Conservation (phyloP, 83 land plant genomes). For the Isoetes engelmannii region DNA sequence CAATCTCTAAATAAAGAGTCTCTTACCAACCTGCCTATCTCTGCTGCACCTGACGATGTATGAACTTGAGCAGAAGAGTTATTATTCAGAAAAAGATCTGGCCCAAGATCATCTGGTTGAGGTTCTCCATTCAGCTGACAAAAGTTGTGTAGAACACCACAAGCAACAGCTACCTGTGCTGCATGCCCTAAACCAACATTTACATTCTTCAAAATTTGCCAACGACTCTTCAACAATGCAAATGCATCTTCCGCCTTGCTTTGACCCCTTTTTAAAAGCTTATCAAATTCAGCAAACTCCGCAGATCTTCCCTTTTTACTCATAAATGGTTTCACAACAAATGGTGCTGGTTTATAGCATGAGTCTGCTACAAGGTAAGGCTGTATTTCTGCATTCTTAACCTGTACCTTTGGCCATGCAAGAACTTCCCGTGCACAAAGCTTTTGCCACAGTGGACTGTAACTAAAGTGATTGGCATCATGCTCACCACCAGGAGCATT, state of each 20-base stretch:
- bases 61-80: not conserved
- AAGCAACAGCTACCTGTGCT: not conserved
- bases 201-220: not conserved
- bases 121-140: not conserved
- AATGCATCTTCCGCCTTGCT: not conserved
- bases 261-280: not conserved
- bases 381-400: slow-evolving; percentile 10
- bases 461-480: slow-evolving; percentile 1
- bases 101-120: not conserved
- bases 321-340: not conserved
- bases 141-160: not conserved
- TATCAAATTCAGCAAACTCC: not conserved
- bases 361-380: slow-evolving; percentile 19
- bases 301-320: not conserved
- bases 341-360: slow-evolving; percentile 15
- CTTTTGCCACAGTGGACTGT: slow-evolving; percentile 2
- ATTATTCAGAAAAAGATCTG: not conserved
- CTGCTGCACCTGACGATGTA: not conserved
- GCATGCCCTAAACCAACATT: not conserved
- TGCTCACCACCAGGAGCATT: not conserved
- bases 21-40: not conserved
- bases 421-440: slow-evolving; percentile 12
- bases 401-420: slow-evolving; percentile 12
- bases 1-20: not conserved
- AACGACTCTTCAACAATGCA: not conserved